Evolutionary conservation across 805 yeast genomes (phyloP).

Genomic region (Candida easanensis): DNA sequence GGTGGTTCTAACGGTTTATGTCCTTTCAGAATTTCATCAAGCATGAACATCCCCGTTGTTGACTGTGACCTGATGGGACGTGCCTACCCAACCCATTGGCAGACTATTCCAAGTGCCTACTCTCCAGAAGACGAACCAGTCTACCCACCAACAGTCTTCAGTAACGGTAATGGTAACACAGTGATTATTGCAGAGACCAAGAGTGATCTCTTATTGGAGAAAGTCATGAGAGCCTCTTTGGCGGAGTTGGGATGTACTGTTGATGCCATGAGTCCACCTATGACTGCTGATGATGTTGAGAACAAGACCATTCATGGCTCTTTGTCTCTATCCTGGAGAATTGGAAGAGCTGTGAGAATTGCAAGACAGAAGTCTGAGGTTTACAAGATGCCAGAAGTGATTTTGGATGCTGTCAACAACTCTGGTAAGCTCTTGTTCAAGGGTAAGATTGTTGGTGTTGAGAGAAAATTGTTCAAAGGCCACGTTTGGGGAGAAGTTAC

Average conservation of each 20-base stretch:
- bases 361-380: conserved; percentile 37
- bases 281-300: conserved; percentile 30
- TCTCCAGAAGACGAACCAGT: conserved; percentile 22
- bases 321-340: conserved; percentile 43
- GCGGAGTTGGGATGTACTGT: conserved; percentile 42
- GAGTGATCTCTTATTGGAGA: conserved; percentile 35
- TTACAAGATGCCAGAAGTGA: conserved; percentile 32
- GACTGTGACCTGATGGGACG: conserved; percentile 47
- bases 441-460: conserved; percentile 45
- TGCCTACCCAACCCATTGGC: conserved; percentile 45
- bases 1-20: conserved; percentile 43
- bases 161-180: conserved; percentile 43
- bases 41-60: conserved; percentile 32
- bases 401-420: conserved; percentile 37
- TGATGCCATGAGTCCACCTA: conserved; percentile 31
- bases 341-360: conserved; percentile 40
- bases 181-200: conserved; percentile 33
- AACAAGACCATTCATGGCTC: conserved; percentile 30
- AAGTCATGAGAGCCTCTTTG: conserved; percentile 38
- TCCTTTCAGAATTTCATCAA: conserved; percentile 25
- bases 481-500: conserved; percentile 44
- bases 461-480: conserved; percentile 39
- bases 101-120: conserved; percentile 29
- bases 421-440: conserved; percentile 34
- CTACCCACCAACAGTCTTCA: conserved; percentile 29